These are phyloP conservation scores for Barnettozyma populi DNA, from an alignment of 805 yeast genomes.

Conservation along the genomic window DNA sequence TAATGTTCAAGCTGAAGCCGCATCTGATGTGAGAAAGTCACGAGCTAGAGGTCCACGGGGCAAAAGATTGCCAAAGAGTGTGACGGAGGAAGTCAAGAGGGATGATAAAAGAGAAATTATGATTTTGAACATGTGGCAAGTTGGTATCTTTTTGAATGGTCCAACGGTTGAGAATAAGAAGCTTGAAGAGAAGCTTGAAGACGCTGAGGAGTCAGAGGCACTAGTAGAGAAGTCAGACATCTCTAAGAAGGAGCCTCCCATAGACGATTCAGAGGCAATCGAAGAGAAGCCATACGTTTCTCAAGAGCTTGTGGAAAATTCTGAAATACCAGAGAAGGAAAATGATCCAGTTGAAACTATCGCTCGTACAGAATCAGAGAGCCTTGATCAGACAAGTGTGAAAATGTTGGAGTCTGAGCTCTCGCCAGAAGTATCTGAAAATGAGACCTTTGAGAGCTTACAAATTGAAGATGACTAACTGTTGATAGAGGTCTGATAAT, in stretches of 20 bases:
- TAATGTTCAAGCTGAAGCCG: conserved; percentile 8
- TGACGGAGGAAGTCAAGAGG: conserved; percentile 28
- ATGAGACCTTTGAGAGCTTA: not conserved
- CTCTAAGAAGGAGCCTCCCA: too few species aligned
- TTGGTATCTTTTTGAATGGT: conserved; percentile 8
- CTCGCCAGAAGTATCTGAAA: not conserved
- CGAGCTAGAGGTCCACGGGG: conserved; percentile 75
- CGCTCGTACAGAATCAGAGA: not conserved
- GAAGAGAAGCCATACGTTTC: too few species aligned
- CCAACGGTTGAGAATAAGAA: not conserved
- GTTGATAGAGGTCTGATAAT: not conserved
- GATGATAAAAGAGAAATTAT: conserved; percentile 22
- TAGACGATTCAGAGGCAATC: too few species aligned
- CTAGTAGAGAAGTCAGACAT: too few species aligned
- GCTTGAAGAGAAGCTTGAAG: not conserved
- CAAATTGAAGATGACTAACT: not conserved
- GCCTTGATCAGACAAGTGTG: not conserved
- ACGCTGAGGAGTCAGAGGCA: not conserved
- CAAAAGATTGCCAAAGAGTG: conserved; percentile 57
- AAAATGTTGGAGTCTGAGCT: too few species aligned
- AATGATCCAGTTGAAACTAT: not conserved
- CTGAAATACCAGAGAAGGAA: not conserved
- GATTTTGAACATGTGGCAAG: conserved; percentile 19
- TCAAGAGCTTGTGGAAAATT: not conserved
- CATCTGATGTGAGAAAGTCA: conserved; percentile 36